These are phyloP conservation scores for Trichoderma polysporum DNA, from an alignment of 2,329 filamentous ascomycete genomes.

Conservation along the genomic window DNA sequence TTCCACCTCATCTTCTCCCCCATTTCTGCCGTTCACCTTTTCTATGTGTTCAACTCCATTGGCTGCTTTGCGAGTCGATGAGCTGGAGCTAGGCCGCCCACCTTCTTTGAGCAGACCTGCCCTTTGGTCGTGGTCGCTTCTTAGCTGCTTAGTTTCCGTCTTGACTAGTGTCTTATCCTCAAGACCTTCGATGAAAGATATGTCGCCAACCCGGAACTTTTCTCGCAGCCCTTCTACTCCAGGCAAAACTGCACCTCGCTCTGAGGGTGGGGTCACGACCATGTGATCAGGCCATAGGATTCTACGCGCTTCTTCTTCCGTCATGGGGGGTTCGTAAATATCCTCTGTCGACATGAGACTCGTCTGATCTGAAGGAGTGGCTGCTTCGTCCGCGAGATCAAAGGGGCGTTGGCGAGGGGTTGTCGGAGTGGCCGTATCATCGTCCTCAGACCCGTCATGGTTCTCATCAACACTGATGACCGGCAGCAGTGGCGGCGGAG, in stretches of 20 bases:
- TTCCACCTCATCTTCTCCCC: neutral
- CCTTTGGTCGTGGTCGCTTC: conserved; percentile 34
- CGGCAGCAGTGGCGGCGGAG: conserved; percentile 16
- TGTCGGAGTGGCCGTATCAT: conserved; percentile 17
- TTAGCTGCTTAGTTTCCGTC: conserved; percentile 37
- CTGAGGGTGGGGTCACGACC: conserved; percentile 20
- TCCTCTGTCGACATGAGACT: conserved; percentile 23
- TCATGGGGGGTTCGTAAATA: conserved; percentile 36
- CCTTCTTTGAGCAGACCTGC: conserved; percentile 30
- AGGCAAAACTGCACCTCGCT: conserved; percentile 7
- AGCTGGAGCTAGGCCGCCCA: conserved; percentile 9
- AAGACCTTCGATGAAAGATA: conserved; percentile 30
- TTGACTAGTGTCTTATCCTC: conserved; percentile 43
- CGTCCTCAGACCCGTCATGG: conserved; percentile 7
- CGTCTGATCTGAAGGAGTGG: conserved; percentile 18
- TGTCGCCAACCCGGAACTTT: conserved; percentile 42
- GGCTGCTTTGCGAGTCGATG: neutral
- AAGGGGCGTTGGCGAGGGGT: conserved; percentile 18
- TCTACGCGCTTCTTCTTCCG: conserved; percentile 40
- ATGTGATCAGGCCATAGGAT: conserved; percentile 42
- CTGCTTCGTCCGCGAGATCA: conserved; percentile 25
- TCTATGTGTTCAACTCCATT: conserved; percentile 7
- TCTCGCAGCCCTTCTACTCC: conserved; percentile 36
- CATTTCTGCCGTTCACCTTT: neutral
- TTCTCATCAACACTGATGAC: neutral